These are phyloP conservation scores for Coniochaeta ligniaria DNA, from an alignment of 2,329 filamentous ascomycete genomes.

Conservation along the genomic window DNA sequence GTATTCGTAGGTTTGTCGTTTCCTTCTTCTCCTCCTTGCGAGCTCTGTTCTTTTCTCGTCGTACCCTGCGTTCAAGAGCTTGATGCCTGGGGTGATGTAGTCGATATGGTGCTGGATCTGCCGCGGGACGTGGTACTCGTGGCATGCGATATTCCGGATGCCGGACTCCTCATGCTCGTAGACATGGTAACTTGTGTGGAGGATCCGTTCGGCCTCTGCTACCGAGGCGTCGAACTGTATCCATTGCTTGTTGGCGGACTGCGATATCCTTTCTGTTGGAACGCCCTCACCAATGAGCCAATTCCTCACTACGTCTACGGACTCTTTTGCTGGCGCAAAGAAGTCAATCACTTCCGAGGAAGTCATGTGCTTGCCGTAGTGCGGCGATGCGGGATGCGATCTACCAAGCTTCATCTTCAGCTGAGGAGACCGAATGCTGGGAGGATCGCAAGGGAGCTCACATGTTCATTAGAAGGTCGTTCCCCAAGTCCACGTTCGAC, in stretches of 20 bases:
- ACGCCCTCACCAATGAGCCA: constrained; percentile 9
- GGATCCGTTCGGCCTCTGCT: constrained; percentile 16
- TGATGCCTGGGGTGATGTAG: constrained; percentile 9
- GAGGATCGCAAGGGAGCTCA: constrained; percentile 1
- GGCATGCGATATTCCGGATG: constrained; percentile 12
- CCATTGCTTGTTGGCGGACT: constrained; percentile 15
- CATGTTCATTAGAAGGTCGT: constrained; percentile 22
- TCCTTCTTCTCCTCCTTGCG: background rate
- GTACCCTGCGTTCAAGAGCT: background rate
- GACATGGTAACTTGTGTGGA: constrained; percentile 16
- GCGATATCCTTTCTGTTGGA: constrained; percentile 6
- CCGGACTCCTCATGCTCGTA: constrained; percentile 14
- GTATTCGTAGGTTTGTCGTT: constrained; percentile 3
- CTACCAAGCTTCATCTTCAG: background rate
- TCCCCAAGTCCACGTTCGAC: constrained; percentile 20
- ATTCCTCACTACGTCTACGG: constrained; percentile 17
- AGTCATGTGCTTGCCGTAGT: constrained; percentile 28
- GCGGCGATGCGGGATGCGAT: constrained; percentile 17
- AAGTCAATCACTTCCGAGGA: constrained; percentile 24
- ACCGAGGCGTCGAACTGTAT: constrained; percentile 17
- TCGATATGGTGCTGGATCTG: constrained; percentile 10
- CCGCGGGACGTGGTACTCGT: constrained; percentile 10
- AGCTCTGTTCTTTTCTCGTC: background rate
- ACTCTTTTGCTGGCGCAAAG: constrained; percentile 23
- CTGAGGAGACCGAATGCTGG: background rate